A percentile compares a stretch with the other conserved stretches of the same genome.
Evolutionary conservation across 1,139 yeast genomes (phyloP).

Genomic region (Diutina mesorugosa): DNA sequence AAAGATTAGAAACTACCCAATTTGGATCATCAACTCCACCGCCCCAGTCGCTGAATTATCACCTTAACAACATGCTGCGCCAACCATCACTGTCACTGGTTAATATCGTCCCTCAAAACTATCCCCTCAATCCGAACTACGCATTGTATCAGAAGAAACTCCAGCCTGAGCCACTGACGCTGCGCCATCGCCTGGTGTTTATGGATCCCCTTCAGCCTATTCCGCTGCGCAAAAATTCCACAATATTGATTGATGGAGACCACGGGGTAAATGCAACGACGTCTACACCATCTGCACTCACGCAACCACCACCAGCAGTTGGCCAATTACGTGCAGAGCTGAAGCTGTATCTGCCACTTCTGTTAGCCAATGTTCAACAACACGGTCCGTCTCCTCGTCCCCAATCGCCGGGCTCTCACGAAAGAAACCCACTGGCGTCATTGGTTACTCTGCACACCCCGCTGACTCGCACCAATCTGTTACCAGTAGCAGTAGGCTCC

Average conservation of each 20-base stretch:
- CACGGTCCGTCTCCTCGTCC: neutral
- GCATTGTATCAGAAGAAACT: conserved; percentile 12
- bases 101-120: conserved; percentile 20
- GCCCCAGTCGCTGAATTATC: neutral
- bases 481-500: neutral
- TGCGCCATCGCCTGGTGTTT: conserved; percentile 16
- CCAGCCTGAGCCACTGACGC: conserved; percentile 3
- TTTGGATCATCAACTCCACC: neutral
- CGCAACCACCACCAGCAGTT: neutral
- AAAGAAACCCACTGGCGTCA: neutral
- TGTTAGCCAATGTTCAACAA: neutral
- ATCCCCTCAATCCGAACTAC: conserved; percentile 26
- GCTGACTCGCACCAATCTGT: neutral
- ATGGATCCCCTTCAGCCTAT: conserved; percentile 24
- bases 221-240: conserved; percentile 8
- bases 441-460: neutral
- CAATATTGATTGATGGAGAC: neutral
- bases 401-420: neutral
- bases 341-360: conserved; percentile 2
- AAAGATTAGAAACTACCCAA: neutral
- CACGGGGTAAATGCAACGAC: neutral
- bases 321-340: neutral
- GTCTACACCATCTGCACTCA: neutral
- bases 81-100: neutral
- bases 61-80: neutral